A percentile compares a stretch with the other conserved stretches of the same genome.
Conservation (phyloP, 257 asterid genomes). For the Solanum chmielewskii region DNA sequence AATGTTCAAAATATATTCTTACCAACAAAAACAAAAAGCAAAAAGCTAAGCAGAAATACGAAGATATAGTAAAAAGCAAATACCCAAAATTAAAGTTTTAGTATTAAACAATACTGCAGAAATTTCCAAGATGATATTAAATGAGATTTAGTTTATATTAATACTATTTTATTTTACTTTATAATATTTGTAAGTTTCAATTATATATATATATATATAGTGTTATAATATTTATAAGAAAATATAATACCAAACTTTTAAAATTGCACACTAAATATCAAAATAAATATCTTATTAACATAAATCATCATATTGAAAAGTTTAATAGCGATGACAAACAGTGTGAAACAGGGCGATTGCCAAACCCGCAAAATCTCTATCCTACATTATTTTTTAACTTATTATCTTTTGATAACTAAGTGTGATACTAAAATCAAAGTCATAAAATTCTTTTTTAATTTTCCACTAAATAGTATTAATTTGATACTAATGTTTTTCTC, state of each 20-base stretch:
- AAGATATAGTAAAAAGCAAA: neutral
- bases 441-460: neutral
- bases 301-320: no score
- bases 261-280: neutral
- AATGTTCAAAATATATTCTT: neutral
- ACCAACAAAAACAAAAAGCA: neutral
- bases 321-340: no score
- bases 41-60: neutral
- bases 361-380: no score
- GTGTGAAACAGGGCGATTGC: no score
- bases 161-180: no score
- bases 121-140: neutral
- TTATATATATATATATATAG: no score
- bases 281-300: no score
- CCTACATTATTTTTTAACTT: neutral
- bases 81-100: neutral
- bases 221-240: no score
- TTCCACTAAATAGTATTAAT: neutral
- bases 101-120: neutral
- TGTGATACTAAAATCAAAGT: neutral
- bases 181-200: no score
- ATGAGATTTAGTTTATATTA: neutral
- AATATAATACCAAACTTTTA: neutral
- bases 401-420: neutral
- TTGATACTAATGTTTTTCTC: neutral